Evolutionary conservation across 2,329 filamentous ascomycete species (phyloP).

Genomic region (Epicoccum nigrum): DNA sequence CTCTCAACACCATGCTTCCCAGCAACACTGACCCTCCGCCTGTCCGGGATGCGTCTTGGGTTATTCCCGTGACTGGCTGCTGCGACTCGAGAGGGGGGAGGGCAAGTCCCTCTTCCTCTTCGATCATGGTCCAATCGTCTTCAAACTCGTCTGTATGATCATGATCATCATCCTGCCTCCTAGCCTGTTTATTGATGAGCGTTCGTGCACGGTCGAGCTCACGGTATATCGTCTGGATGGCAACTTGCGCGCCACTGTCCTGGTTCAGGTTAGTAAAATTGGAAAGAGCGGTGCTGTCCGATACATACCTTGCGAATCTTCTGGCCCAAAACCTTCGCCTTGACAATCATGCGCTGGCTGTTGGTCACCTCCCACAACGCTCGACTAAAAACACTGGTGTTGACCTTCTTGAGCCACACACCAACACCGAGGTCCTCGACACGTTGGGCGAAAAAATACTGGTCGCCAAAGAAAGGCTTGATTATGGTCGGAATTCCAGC

Average conservation of each 20-base stretch:
- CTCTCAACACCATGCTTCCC: conserved; percentile 42
- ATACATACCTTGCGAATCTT: conserved; percentile 79
- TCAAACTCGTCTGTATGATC: conserved; percentile 66
- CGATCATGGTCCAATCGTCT: conserved; percentile 92
- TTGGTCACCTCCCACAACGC: conserved; percentile 92
- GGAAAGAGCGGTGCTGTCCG: conserved; percentile 28
- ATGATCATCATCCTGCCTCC: conserved; percentile 44
- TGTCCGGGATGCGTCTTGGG: conserved; percentile 28
- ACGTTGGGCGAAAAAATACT: conserved; percentile 91
- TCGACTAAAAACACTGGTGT: conserved; percentile 81
- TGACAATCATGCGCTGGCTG: conserved; percentile 87
- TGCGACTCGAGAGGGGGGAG: conserved; percentile 29
- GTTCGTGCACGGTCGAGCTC: conserved; percentile 92
- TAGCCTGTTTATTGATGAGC: conserved; percentile 69
- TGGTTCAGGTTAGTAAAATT: conserved; percentile 46
- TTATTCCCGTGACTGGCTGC: conserved; percentile 28
- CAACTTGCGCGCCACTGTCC: conserved; percentile 89
- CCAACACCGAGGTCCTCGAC: conserved; percentile 95
- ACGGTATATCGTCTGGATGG: conserved; percentile 91
- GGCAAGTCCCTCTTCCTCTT: conserved; percentile 57
- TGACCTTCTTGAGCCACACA: conserved; percentile 86
- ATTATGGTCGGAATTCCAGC: conserved; percentile 94
- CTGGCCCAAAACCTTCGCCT: conserved; percentile 81
- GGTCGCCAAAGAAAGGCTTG: conserved; percentile 96
- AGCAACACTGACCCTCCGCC: conserved; percentile 34